Conservation (phyloP, 768 basidiomycete genomes). For the Trametes cinnabarina region DNA sequence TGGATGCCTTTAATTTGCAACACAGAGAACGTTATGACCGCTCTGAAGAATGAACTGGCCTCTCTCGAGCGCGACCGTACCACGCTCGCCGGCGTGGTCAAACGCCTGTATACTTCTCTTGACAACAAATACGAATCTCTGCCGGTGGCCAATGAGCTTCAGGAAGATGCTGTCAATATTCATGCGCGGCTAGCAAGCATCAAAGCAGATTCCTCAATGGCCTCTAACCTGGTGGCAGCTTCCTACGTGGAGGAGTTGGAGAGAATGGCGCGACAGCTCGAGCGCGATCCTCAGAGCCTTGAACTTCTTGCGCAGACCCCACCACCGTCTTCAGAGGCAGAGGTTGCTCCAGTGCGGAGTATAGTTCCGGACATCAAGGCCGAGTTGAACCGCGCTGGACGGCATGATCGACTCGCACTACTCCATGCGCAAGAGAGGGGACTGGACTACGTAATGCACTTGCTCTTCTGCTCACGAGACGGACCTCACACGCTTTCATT, state of each 20-base stretch:
- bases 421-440: constrained; percentile 25
- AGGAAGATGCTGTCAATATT: not conserved
- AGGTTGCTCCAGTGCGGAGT: not conserved
- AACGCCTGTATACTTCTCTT: constrained; percentile 7
- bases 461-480: too few species aligned
- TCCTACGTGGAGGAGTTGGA: constrained; percentile 12
- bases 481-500: not conserved
- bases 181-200: not conserved
- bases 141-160: not conserved
- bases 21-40: not conserved
- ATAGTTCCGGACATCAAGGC: constrained; percentile 24
- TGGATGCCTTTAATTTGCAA: not conserved
- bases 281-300: not conserved
- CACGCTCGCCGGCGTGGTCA: constrained; percentile 1
- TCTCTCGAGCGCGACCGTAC: not conserved
- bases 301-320: not conserved
- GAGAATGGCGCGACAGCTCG: not conserved
- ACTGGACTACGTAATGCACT: constrained; percentile 28
- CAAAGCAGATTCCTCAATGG: not conserved
- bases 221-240: not conserved
- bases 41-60: not conserved
- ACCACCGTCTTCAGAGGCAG: not conserved
- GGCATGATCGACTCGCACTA: constrained; percentile 29
- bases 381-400: constrained; percentile 34
- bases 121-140: constrained; percentile 5